Evolutionary conservation across 352 stramenopile species (phyloP).

Genomic region (Vaucheria bursata): DNA sequence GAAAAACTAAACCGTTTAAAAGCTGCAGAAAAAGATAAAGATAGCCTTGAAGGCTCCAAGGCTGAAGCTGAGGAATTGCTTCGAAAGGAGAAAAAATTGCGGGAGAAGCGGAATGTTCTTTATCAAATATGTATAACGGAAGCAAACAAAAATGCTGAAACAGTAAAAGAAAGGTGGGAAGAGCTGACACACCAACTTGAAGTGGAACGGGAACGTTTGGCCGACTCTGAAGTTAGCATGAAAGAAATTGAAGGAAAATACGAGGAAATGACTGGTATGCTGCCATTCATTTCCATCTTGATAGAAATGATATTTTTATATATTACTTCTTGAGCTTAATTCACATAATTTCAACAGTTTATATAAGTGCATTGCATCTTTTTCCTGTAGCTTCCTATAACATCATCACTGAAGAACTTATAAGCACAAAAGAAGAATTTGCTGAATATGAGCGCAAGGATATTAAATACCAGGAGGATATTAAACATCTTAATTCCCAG

Average conservation of each 20-base stretch:
- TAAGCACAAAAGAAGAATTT: slow-evolving; percentile 79
- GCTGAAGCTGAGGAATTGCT: slow-evolving; percentile 72
- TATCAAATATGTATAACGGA: slow-evolving; percentile 86
- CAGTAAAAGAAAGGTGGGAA: slow-evolving; percentile 55
- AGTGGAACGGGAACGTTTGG: slow-evolving; percentile 53
- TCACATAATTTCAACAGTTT: background rate
- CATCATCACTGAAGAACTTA: slow-evolving; percentile 67
- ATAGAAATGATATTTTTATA: background rate
- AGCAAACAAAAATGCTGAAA: slow-evolving; percentile 60
- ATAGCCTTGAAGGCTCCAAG: slow-evolving; percentile 83
- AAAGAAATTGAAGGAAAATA: slow-evolving; percentile 66
- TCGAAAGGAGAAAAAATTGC: slow-evolving; percentile 54
- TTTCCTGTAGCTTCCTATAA: slow-evolving; percentile 64
- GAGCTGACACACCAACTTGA: slow-evolving; percentile 58
- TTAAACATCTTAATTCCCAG: slow-evolving; percentile 82
- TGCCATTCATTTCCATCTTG: too few species aligned
- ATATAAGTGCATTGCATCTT: background rate
- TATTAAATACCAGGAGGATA: slow-evolving; percentile 91
- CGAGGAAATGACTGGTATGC: slow-evolving; percentile 58
- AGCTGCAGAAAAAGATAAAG: slow-evolving; percentile 92
- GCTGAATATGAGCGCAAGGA: slow-evolving; percentile 89
- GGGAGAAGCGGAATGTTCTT: slow-evolving; percentile 88
- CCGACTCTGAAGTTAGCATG: slow-evolving; percentile 55
- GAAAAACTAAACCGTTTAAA: slow-evolving; percentile 91
- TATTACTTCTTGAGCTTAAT: background rate